phyloP scores from a whole-genome alignment of 331 rosid genomes.

The Rosa hybrid region DNA sequence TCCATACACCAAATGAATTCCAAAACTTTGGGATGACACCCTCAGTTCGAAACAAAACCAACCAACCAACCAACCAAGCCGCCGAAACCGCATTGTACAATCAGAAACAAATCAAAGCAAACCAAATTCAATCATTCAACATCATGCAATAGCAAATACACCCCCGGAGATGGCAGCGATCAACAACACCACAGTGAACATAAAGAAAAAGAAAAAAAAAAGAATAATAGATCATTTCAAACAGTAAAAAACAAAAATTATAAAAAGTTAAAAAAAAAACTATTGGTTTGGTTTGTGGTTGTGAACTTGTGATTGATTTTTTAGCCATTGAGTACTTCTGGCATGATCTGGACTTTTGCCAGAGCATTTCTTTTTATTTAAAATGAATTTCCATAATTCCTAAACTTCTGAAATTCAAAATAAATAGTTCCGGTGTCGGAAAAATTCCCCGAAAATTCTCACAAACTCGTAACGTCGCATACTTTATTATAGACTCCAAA shows the following conservation, averaged over 20 bases:
- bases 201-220: neutral
- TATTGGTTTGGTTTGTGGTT: neutral
- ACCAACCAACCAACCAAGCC: neutral
- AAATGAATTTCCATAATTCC: no score
- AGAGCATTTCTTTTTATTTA: no score
- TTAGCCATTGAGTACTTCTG: slow-evolving; percentile 31
- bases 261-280: neutral
- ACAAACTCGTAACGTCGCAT: no score
- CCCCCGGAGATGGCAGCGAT: neutral
- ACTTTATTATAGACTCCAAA: no score
- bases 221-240: neutral
- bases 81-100: neutral
- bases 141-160: neutral
- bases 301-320: no score
- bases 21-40: neutral
- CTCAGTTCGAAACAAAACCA: neutral
- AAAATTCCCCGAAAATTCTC: no score
- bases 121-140: neutral
- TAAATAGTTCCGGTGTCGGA: no score
- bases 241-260: neutral
- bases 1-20: slow-evolving; percentile 4
- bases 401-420: no score
- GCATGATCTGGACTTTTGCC: no score
- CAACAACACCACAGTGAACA: neutral
- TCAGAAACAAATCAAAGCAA: neutral